These are phyloP conservation scores for Fonticula alba DNA, from an alignment of 78 protist species.

Conservation along the genomic window DNA sequence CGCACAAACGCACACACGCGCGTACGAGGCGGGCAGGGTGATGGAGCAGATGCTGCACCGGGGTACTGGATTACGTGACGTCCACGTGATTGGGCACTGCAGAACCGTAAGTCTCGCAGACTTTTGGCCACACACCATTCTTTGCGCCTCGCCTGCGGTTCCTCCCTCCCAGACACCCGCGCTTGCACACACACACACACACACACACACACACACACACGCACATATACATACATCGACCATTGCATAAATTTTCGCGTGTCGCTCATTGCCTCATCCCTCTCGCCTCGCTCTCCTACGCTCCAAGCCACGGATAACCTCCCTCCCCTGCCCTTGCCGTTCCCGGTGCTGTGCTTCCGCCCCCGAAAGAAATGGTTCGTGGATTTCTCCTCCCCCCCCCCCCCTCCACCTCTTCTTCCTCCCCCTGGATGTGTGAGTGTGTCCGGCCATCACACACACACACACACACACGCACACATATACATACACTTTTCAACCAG, in stretches of 20 bases:
- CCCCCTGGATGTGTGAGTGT: conserved; percentile 9
- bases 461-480: background rate
- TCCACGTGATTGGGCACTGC: no score
- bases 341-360: no score
- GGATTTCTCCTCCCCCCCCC: background rate
- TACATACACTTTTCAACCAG: no score
- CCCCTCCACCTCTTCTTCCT: conserved; percentile 12
- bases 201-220: conserved; percentile 1
- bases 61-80: no score
- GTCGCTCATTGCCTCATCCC: background rate
- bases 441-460: background rate
- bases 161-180: background rate
- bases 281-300: background rate
- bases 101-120: no score
- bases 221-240: background rate
- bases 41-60: no score
- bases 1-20: no score
- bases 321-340: background rate
- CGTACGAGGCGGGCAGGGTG: no score
- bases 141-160: no score
- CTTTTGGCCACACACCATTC: no score
- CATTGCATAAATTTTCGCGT: background rate
- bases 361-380: no score
- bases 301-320: no score
- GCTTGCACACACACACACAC: background rate